Evolutionary conservation across 2,329 filamentous ascomycete genomes (phyloP), one percentile per base, ranked within the genome.

Genomic region (Phyllosticta capitalensis): DNA sequence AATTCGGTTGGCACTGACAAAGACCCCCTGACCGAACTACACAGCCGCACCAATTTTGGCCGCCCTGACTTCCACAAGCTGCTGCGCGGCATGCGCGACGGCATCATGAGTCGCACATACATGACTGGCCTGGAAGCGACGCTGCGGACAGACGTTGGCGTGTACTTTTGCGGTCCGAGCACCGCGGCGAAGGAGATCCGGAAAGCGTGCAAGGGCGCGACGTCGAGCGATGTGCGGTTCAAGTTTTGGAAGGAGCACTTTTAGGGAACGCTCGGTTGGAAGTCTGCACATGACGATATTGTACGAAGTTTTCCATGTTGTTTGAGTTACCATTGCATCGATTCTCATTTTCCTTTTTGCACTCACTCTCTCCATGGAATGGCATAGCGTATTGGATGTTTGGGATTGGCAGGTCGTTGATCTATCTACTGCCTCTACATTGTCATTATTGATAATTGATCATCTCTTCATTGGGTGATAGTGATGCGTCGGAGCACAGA

Each of bases 171-270:
- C 73, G 94, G 94, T 61, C 92, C 92, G 22, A 94, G 89, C 63
- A 81, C 81, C 64, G 78, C 82, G 75, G 92, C 92, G 6, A 83
- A 91, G 65, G 84, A 90, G 68, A 96, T 99, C 71, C 87, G 89
- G 74, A 83, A 84, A 70, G 92, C 92, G 17, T 88, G 89, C 65
- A 88, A 87, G 69, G 73, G 79, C 57, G 87, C 87, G 17, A 89
- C 85, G 12, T 85, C 83, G 45, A 83, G 83, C 63, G 89, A 95
- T 66, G 90, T 99, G 60, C 84, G 86, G 68, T 99, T 97, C 78
- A 89, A 90, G 67, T 99, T 99, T 80, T 99, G 94, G 94, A 99
- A 99, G 79, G 94, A 99, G 76, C 92, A 99, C 71, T 80, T 79
- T 64, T 80, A 72, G 61, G 12, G 38, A 7, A 26, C 7, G 24